Conservation (phyloP, 2,329 filamentous ascomycete species). For the Teratosphaeria zuluensis region DNA sequence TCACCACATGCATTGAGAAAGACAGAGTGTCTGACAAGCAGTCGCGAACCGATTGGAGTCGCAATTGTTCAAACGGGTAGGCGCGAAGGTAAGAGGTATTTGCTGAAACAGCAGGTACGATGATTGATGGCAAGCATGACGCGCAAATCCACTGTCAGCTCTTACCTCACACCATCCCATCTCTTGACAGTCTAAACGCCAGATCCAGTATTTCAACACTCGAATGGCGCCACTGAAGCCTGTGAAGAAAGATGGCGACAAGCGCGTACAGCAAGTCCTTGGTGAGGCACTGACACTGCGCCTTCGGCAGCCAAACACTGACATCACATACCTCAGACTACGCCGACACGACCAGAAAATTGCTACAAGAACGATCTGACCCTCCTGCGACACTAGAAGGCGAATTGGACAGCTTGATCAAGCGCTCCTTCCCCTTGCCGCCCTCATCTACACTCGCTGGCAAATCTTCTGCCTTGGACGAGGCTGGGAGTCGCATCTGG, state of each 20-base stretch:
- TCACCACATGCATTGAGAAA: too few species aligned
- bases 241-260: conserved; percentile 9
- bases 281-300: conserved; percentile 4
- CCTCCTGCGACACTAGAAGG: conserved; percentile 7
- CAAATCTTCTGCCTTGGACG: conserved; percentile 44
- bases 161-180: background rate
- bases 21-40: too few species aligned
- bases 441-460: conserved; percentile 10
- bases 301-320: background rate
- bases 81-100: too few species aligned
- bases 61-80: too few species aligned
- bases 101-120: background rate
- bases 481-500: conserved; percentile 52
- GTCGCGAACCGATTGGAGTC: too few species aligned
- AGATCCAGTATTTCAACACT: background rate
- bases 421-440: conserved; percentile 8
- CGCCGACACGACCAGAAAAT: background rate
- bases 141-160: background rate
- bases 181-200: background rate
- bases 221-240: conserved; percentile 13
- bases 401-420: conserved; percentile 13
- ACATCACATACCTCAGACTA: conserved; percentile 1
- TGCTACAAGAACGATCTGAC: conserved; percentile 10
- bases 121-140: background rate
- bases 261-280: conserved; percentile 12